phyloP scores from a whole-genome alignment of 257 asterid species.

The Solanum lignicaule region DNA sequence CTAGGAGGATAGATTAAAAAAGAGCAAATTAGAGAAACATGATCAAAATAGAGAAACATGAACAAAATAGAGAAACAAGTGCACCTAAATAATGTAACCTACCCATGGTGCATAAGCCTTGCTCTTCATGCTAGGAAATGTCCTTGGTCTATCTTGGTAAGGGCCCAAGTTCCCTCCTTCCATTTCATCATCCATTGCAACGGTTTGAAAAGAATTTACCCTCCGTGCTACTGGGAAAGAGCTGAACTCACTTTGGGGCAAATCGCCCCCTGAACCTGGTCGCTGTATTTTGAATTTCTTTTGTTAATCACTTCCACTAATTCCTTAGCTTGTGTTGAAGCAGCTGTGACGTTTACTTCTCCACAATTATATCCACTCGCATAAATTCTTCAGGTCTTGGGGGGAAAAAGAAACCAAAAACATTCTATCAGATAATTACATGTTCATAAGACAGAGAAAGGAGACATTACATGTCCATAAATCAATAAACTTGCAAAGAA shows the following conservation, averaged over 20 bases:
- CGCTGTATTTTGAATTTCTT: constrained; percentile 49
- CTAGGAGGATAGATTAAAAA: not conserved
- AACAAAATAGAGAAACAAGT: not conserved
- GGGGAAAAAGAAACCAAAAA: not conserved
- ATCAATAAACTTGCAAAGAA: not conserved
- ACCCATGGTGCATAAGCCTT: constrained; percentile 86
- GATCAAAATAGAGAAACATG: not conserved
- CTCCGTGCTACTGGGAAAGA: constrained; percentile 64
- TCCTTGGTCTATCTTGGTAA: constrained; percentile 68
- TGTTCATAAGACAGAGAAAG: not conserved
- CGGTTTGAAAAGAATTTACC: constrained; percentile 71
- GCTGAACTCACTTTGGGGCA: constrained; percentile 64
- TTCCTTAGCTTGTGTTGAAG: not conserved
- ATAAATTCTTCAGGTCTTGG: not conserved
- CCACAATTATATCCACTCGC: not conserved
- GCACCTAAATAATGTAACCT: constrained; percentile 14
- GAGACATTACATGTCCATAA: not conserved
- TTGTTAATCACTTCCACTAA: not conserved
- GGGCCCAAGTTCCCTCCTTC: constrained; percentile 76
- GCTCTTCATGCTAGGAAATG: constrained; percentile 80
- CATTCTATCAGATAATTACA: not conserved
- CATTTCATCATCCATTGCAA: constrained; percentile 81
- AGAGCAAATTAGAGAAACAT: not conserved
- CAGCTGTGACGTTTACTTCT: not conserved
- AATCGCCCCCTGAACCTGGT: constrained; percentile 83